These are phyloP conservation scores for Ceratocystis alfenasii DNA, from an alignment of 2,329 filamentous ascomycete species.

Conservation along the genomic window DNA sequence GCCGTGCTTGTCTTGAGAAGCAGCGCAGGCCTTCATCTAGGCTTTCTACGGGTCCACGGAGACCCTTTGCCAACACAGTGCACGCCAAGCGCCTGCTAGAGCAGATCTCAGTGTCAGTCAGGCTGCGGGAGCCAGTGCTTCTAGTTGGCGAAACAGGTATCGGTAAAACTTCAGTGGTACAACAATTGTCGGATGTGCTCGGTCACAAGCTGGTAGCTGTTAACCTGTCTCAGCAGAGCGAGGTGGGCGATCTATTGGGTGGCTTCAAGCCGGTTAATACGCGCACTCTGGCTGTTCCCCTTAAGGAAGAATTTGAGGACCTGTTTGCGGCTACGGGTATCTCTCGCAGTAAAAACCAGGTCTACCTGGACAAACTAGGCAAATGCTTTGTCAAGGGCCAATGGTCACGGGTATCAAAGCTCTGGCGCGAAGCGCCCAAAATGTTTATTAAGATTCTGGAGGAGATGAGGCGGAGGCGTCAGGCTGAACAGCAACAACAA, in stretches of 20 bases:
- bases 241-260: constrained; percentile 87
- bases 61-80: constrained; percentile 76
- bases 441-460: constrained; percentile 66
- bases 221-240: constrained; percentile 95
- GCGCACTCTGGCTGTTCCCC: constrained; percentile 70
- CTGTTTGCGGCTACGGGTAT: constrained; percentile 78
- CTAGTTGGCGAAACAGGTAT: constrained; percentile 98
- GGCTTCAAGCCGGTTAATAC: constrained; percentile 95
- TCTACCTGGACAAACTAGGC: constrained; percentile 68
- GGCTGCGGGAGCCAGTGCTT: constrained; percentile 74
- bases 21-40: constrained; percentile 37
- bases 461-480: constrained; percentile 38
- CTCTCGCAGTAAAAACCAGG: constrained; percentile 73
- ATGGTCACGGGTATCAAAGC: constrained; percentile 73
- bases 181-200: constrained; percentile 74
- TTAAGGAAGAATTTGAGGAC: constrained; percentile 89
- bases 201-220: constrained; percentile 83
- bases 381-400: constrained; percentile 71
- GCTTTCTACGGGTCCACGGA: constrained; percentile 40
- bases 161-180: constrained; percentile 91
- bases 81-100: constrained; percentile 78
- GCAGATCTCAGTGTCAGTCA: constrained; percentile 71
- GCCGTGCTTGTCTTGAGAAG: constrained; percentile 53
- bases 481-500: constrained; percentile 27
- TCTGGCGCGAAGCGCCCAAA: constrained; percentile 80